These are phyloP conservation scores for Mychonastes homosphaera DNA, from an alignment of 139 green algal species.

Conservation along the genomic window DNA sequence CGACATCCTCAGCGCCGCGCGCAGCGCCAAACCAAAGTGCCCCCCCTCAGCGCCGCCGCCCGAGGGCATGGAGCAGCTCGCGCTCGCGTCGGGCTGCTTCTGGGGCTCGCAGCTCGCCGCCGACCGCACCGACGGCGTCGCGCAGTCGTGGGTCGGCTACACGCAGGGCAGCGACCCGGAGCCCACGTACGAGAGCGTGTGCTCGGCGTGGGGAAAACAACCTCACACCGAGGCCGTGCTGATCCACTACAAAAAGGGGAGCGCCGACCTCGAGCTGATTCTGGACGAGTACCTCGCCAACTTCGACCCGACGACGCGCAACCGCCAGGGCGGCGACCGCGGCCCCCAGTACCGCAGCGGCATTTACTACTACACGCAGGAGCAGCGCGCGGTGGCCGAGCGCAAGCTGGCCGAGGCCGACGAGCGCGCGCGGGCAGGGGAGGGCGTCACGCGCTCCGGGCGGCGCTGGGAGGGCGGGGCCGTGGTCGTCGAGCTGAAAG, in stretches of 20 bases:
- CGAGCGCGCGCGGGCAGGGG: constrained; percentile 4
- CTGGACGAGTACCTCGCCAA: constrained; percentile 62
- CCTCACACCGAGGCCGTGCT: constrained; percentile 52
- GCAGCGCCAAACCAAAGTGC: constrained; percentile 25
- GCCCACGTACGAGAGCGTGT: constrained; percentile 67
- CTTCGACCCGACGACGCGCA: constrained; percentile 63
- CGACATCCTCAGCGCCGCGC: constrained; percentile 26
- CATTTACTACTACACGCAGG: constrained; percentile 67
- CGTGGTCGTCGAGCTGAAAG: constrained; percentile 47
- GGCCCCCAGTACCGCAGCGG: constrained; percentile 73
- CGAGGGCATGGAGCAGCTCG: background rate
- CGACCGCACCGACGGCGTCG: constrained; percentile 48
- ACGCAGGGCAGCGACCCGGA: constrained; percentile 27
- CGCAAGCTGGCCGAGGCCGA: constrained; percentile 33
- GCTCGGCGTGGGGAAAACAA: constrained; percentile 52
- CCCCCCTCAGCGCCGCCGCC: constrained; percentile 4
- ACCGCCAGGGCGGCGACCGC: constrained; percentile 56
- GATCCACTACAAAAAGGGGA: constrained; percentile 56
- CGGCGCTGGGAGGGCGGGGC: constrained; percentile 33
- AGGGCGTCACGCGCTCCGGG: background rate
- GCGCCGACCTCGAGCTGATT: background rate
- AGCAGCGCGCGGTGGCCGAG: constrained; percentile 36
- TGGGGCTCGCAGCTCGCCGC: constrained; percentile 69
- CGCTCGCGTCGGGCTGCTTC: constrained; percentile 53
- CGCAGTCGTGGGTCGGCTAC: constrained; percentile 60